Evolutionary conservation across 1,139 yeast species (phyloP).

Genomic region (Protomyces inundatus): DNA sequence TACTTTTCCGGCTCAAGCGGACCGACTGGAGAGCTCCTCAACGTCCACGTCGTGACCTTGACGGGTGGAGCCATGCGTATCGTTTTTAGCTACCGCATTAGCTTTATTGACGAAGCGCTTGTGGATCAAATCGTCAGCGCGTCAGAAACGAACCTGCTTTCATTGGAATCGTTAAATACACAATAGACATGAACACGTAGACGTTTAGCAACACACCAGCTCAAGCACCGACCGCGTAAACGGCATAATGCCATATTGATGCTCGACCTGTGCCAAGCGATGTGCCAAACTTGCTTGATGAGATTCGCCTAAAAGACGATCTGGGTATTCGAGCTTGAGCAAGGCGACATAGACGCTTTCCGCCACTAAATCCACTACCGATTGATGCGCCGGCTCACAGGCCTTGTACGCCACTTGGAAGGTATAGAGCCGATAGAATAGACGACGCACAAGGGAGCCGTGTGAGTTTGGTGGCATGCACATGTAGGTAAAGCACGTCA

Average conservation of each 20-base stretch:
- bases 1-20: conserved; percentile 12
- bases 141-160: too few relatives aligned
- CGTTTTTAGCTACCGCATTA: background rate
- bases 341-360: background rate
- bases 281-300: too few relatives aligned
- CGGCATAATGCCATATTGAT: too few relatives aligned
- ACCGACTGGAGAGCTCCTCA: conserved; percentile 6
- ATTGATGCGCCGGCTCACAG: background rate
- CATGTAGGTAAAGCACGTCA: background rate
- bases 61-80: conserved; percentile 14
- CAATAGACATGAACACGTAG: too few relatives aligned
- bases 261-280: too few relatives aligned
- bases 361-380: background rate
- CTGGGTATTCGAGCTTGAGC: background rate
- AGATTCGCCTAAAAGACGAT: background rate
- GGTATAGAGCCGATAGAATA: background rate
- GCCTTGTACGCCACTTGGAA: background rate
- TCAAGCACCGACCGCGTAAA: too few relatives aligned
- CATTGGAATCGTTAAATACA: too few relatives aligned
- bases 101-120: conserved; percentile 1
- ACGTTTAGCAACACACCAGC: too few relatives aligned
- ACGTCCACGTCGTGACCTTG: conserved; percentile 12
- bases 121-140: background rate
- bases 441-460: background rate
- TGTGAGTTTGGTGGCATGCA: background rate